Evolutionary conservation across 768 basidiomycete genomes (phyloP).

Genomic region (Lanmaoa rubissima): DNA sequence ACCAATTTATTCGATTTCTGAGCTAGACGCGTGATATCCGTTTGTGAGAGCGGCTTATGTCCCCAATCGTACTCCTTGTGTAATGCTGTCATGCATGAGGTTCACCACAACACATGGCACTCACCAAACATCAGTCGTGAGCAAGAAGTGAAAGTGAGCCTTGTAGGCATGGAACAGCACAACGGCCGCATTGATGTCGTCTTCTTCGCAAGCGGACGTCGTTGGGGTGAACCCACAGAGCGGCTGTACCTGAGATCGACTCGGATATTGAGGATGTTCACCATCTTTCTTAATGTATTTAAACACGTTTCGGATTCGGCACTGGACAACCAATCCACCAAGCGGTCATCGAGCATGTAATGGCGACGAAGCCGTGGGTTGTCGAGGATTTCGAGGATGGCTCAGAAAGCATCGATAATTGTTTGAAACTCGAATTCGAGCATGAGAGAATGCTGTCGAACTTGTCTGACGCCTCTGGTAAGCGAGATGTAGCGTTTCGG

Average conservation of each 20-base stretch:
- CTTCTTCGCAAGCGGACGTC: not conserved
- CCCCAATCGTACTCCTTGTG: not conserved
- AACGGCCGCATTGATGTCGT: not conserved
- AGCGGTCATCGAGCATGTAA: constrained; percentile 1
- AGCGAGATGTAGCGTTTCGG: not conserved
- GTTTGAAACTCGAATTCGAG: not conserved
- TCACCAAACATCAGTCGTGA: constrained; percentile 1
- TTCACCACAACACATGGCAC: not conserved
- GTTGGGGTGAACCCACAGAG: not conserved
- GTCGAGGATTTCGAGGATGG: not conserved
- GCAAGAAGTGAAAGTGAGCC: constrained; percentile 4
- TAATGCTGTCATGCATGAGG: not conserved
- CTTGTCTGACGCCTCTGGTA: not conserved
- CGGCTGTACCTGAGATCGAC: not conserved
- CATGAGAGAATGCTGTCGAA: not conserved
- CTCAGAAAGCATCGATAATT: not conserved
- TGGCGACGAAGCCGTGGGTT: not conserved
- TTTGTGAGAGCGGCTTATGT: not conserved
- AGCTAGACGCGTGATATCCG: not conserved
- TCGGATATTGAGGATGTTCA: not conserved
- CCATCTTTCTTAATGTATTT: not conserved
- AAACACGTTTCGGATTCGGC: not conserved
- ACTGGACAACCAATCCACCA: constrained; percentile 1
- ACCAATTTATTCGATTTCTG: not conserved
- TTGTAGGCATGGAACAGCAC: not conserved